phyloP scores from a whole-genome alignment of 768 basidiomycete species.

The Tephrocybe sp. region DNA sequence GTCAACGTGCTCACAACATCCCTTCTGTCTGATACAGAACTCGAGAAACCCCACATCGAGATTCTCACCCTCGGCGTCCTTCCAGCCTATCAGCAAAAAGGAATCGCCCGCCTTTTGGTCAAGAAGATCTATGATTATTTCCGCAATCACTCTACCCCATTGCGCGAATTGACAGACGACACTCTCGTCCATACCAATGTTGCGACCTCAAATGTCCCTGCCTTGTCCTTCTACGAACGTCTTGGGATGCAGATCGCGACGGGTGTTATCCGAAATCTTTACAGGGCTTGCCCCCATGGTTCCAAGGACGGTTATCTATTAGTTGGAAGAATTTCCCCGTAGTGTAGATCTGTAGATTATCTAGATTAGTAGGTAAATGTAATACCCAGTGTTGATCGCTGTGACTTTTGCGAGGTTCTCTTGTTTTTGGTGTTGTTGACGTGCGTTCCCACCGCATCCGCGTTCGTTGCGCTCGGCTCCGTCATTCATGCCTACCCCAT shows the following conservation, averaged over 20 bases:
- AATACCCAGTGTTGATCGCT: background rate
- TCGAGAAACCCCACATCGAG: slow-evolving; percentile 33
- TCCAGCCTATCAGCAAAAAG: slow-evolving; percentile 38
- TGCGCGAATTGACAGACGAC: slow-evolving; percentile 18
- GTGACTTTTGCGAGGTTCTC: too few species aligned
- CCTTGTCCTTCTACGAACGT: slow-evolving; percentile 40
- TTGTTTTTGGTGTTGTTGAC: too few species aligned
- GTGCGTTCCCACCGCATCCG: background rate
- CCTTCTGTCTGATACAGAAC: slow-evolving; percentile 6
- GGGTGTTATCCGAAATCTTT: slow-evolving; percentile 35
- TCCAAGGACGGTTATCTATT: slow-evolving; percentile 43
- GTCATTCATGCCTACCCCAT: background rate
- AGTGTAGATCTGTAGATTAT: slow-evolving; percentile 7
- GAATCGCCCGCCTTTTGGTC: slow-evolving; percentile 43
- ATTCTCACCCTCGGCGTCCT: slow-evolving; percentile 53
- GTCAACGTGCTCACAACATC: slow-evolving; percentile 10
- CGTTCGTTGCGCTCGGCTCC: background rate
- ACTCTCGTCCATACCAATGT: slow-evolving; percentile 41
- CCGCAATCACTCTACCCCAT: slow-evolving; percentile 21
- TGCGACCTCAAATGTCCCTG: slow-evolving; percentile 38
- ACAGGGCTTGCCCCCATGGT: slow-evolving; percentile 31
- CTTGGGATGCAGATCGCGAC: slow-evolving; percentile 36
- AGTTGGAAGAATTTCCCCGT: slow-evolving; percentile 27
- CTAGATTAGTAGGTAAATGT: background rate
- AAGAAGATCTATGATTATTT: slow-evolving; percentile 27